Percentiles rank a stretch among this genome's conserved stretches.
phyloP scores from a whole-genome alignment of 2,329 filamentous ascomycete genomes.

The Coleophoma crateriformis region DNA sequence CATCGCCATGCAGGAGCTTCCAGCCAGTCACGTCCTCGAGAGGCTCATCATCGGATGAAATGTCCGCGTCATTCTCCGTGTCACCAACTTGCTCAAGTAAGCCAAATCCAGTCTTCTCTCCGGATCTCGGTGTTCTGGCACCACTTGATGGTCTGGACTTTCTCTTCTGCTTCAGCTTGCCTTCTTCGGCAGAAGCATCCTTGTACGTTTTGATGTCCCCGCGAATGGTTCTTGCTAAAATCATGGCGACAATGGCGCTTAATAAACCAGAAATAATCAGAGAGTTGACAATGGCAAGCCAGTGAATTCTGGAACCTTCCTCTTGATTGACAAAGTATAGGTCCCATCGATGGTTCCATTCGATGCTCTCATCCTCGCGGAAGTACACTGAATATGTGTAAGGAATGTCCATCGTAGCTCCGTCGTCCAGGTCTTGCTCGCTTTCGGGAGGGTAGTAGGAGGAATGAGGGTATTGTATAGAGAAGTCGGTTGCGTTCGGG shows the following conservation, averaged over 20 bases:
- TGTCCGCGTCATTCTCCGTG: slow-evolving; percentile 43
- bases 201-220: slow-evolving; percentile 73
- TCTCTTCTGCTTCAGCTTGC: slow-evolving; percentile 50
- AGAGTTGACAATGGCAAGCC: slow-evolving; percentile 84
- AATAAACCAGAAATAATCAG: slow-evolving; percentile 76
- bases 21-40: slow-evolving; percentile 80
- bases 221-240: slow-evolving; percentile 71
- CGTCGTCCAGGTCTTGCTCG: slow-evolving; percentile 54
- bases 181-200: slow-evolving; percentile 61
- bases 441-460: slow-evolving; percentile 51
- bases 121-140: slow-evolving; percentile 35
- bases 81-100: slow-evolving; percentile 56
- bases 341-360: slow-evolving; percentile 84
- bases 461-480: slow-evolving; percentile 47
- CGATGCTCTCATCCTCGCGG: slow-evolving; percentile 71
- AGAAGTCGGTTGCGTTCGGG: slow-evolving; percentile 52
- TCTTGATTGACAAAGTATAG: slow-evolving; percentile 86
- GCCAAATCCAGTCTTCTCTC: slow-evolving; percentile 47
- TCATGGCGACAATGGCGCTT: slow-evolving; percentile 74
- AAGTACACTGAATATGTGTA: slow-evolving; percentile 92
- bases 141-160: slow-evolving; percentile 34
- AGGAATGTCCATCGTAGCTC: slow-evolving; percentile 64
- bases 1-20: slow-evolving; percentile 85
- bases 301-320: slow-evolving; percentile 76
- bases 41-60: slow-evolving; percentile 63